Base-by-base conservation (phyloP, 2,329 filamentous ascomycete species). In the Penicillium nordicum region DNA sequence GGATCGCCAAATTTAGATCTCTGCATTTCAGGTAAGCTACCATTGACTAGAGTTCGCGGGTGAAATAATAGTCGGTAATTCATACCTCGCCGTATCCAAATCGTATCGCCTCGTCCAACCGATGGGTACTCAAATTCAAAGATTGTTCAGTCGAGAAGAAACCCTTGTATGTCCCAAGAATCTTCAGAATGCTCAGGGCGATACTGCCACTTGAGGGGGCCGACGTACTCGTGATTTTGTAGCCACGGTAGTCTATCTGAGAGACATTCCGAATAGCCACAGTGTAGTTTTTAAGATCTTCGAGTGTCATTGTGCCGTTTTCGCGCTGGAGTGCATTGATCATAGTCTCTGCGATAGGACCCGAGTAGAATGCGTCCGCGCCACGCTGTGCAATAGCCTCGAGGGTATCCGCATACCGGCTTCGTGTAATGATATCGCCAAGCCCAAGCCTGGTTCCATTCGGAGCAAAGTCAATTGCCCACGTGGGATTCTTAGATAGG, bases 381-480 rank as follows among this genome's bases (percentile, higher is more conserved):
- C 93, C 93, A 34, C 87, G 65, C 4, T 85, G 75, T 1, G 90
- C 90, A 61, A 97, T 91, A 1, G 80, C 83, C 68, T 93, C 86
- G 0, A 97, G 81, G 0, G 92, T 90, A 58, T 90, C 70, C 63
- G 90, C 92, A 69, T 92, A 96, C 55, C 92, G 83, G 67, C 87
- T 88, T 43, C 92, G 81, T 0, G 88, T 92, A 67, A 97, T 91
- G 0, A 75, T 87, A 47, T 96, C 90, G 18, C 90, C 90, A 3
- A 92, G 74, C 18, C 82, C 78, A 0, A 96, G 66, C 3, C 90
- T 78, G 0, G 82, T 87, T 4, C 92, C 93, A 58, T 92, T 86
- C 0, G 91, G 91, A 2, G 91, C 92, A 76, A 97, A 97, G 69
- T 97, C 93, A 46, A 89, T 72, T 0, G 92, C 90, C 88, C 91